A percentile compares a stretch with the other conserved stretches of the same genome.
These are phyloP conservation scores for Sugiyamaella lignohabitans DNA, from an alignment of 805 yeast species.

Conservation along the genomic window DNA sequence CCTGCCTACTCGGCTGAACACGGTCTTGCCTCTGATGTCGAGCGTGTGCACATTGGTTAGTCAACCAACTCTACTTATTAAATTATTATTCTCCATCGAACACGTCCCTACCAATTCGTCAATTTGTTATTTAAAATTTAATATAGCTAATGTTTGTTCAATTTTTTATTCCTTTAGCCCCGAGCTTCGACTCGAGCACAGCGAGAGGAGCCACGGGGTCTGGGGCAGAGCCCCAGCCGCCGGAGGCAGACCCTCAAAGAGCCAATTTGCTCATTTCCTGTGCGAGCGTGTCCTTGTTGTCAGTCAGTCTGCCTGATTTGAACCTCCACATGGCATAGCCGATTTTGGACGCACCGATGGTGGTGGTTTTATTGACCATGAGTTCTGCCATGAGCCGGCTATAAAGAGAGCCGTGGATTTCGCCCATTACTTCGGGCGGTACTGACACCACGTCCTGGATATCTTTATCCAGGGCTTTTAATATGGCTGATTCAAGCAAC, in stretches of 20 bases:
- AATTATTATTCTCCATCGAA: too few relatives aligned
- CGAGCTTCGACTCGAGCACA: neutral
- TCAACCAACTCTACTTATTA: neutral
- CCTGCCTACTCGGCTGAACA: neutral
- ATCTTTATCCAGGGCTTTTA: neutral
- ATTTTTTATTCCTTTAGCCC: neutral
- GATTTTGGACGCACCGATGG: neutral
- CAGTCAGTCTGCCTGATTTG: neutral
- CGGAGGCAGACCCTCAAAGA: neutral
- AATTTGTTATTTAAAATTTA: neutral
- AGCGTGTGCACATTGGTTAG: constrained; percentile 3
- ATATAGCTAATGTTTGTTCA: too few relatives aligned
- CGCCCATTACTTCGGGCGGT: neutral
- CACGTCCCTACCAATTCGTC: neutral
- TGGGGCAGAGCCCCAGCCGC: neutral
- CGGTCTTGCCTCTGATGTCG: neutral
- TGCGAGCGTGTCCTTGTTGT: neutral
- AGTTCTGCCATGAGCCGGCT: neutral
- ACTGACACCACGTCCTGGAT: neutral
- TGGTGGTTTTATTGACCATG: too few relatives aligned
- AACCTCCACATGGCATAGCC: neutral
- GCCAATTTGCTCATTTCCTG: neutral
- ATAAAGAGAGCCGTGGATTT: neutral
- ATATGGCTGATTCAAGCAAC: neutral
- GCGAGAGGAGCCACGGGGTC: neutral